Evolutionary conservation across 2,329 filamentous ascomycete genomes (phyloP), one percentile per base, ranked within the genome.

Genomic region (Ilyonectria mors-panacis): DNA sequence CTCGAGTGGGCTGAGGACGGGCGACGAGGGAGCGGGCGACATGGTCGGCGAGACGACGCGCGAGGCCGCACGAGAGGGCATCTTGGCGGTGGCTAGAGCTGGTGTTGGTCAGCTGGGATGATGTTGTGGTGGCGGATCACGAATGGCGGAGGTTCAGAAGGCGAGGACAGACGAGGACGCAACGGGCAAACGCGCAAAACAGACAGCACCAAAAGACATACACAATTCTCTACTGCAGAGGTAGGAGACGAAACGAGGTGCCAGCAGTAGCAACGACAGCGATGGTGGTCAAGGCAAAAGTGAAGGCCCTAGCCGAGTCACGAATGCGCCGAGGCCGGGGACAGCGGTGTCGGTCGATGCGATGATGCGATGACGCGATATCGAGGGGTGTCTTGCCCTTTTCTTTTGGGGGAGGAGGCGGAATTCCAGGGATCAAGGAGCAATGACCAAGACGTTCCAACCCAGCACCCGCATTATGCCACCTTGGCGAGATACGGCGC

Each of bases 1-100:
- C 63, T 76, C 74, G 64, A 76, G 74, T 1, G 72, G 65, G 2
- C 70, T 73, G 9, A 76, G 71, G 2, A 76, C 67, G 6, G 74
- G 74, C 3, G 74, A 76, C 2, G 68, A 69, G 21, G 71, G 65
- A 3, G 63, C 65, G 17, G 68, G 74, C 3, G 74, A 75, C 61
- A 76, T 66, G 10, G 50, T 70, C 5, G 74, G 74, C 1, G 74
- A 76, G 19, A 59, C 70, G 47, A 73, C 67, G 47, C 66, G 69
- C 33, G 74, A 75, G 62, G 73, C 69, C 7, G 50, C 67, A 54
- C 66, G 69, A 28, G 74, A 75, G 55, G 71, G 69, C 74, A 76
- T 76, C 44, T 53, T 68, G 65, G 64, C 55, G n/a, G 69, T 57
- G 23, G 60, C 72, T 75, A 33, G 54, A 26, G 58, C 19, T 42